Conservation (phyloP, 129 eudicot species). For the Helianthus tuberosus region DNA sequence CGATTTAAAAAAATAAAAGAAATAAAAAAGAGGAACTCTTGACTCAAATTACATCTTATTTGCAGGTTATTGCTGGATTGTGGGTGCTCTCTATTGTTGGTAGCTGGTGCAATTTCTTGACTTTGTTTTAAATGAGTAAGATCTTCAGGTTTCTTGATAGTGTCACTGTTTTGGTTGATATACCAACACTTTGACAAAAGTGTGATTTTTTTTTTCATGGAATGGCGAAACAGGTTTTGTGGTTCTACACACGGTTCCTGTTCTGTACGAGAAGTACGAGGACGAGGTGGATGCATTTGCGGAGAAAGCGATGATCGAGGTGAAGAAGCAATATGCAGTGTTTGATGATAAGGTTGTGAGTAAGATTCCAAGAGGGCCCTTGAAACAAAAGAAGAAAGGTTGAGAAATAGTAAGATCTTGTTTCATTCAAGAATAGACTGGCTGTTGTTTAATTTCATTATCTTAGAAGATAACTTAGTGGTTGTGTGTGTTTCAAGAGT, state of each 20-base stretch:
- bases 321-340: constrained; percentile 76
- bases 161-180: too few relatives aligned
- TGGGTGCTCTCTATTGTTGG: constrained; percentile 75
- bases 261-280: constrained; percentile 76
- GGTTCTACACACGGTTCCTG: constrained; percentile 67
- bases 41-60: constrained; percentile 2
- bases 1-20: not conserved
- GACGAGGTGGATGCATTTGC: constrained; percentile 64
- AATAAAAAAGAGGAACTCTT: not conserved
- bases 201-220: not conserved
- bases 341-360: constrained; percentile 68
- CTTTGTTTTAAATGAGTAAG: constrained; percentile 75
- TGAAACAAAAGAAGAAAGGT: constrained; percentile 63
- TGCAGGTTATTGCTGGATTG: constrained; percentile 65
- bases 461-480: not conserved
- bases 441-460: constrained; percentile 8
- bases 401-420: constrained; percentile 26
- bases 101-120: constrained; percentile 74
- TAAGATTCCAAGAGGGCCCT: constrained; percentile 67
- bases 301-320: constrained; percentile 61
- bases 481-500: constrained; percentile 19
- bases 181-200: too few relatives aligned
- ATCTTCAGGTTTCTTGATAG: not conserved
- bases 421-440: not conserved
- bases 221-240: constrained; percentile 52